Base-by-base conservation (phyloP, 202 grass and related monocot species). In the Panicum virgatum region DNA sequence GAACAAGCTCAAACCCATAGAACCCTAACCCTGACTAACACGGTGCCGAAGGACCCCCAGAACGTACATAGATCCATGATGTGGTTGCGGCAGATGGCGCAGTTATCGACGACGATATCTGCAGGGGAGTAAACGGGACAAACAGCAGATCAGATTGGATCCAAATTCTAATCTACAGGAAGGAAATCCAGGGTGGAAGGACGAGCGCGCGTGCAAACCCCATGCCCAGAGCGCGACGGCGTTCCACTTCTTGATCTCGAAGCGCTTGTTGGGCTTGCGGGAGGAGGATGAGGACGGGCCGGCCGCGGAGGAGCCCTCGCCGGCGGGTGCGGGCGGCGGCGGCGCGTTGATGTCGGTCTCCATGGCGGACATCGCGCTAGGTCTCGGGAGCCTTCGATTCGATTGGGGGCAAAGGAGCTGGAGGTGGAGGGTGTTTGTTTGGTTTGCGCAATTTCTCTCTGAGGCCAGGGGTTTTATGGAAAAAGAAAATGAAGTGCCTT, bases 231-330 rank as follows among this genome's bases (percentile, higher is more conserved):
- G 96, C 62, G 96, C 87, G 83, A 99, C 96, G 60, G 96, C 96
- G 89, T 99, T 99, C 96, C 96, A 99, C 83, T 99, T 99, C 83
- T 99, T 99, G 83, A 99, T 99, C 93, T 99, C 96, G 85, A 96
- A 99, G 71, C 91, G 91, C 87, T 96, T 93, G 69, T 81, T 86
- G 48, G 85, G 75, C 75, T 88, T 93, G 82, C 86, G 88, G 72
- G 85, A 62, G 48, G 87, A 82, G 22, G 84, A 81, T 46, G 77
- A 68, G 8, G 80, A 79, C 12, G 84, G 38, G 6, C 80, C 84
- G 5, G 85, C 66, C 38, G 59, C 66, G 46, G 86, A 69, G 58
- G 86, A 81, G 2, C 87, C 90, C 80, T 93, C 88, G 64, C 82
- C 91, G 26, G 74, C 67, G 9, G 87, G 85, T 29, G 74, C 30